Evolutionary conservation across 2,329 filamentous ascomycete genomes (phyloP), one percentile per base, ranked within the genome.

Genomic region (Cladobotryum mycophilum): DNA sequence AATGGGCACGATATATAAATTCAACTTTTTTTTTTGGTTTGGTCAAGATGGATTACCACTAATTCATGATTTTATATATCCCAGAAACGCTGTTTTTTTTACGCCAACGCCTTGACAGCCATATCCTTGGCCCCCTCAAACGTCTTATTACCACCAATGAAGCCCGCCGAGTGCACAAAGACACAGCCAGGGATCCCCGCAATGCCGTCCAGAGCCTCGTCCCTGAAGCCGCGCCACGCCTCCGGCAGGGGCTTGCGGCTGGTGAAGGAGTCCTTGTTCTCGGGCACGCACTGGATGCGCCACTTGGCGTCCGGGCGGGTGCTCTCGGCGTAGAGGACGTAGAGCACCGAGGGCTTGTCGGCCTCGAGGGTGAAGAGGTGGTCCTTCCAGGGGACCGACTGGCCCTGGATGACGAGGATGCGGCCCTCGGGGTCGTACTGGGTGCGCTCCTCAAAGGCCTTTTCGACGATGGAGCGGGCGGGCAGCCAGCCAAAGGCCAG

Each of bases 71-170:
- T 30, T 30, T 30, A 30, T 30, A 30, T 30, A 30, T 11, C 9
- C 6, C 9, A 38, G 12, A 38, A 2, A 7, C 13, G 15, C 36
- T 11, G 13, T 11, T 17, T 17, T 12, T 38, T 41, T 43, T 41
- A 40, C 3, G 71, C 80, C 55, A 89, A 71, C 2, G 87, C 86
- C 76, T 87, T 89, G 67, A 78, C 71, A 4, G 91, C 90, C 89
- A 97, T 95, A 52, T 84, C 82, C 66, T 89, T 79, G 22, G 84
- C 91, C 30, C 93, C 93, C 55, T 95, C 89, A 62, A 88, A 93
- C 0, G 87, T 95, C 76, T 88, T 86, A 71, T 96, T 95, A 2
- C 93, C 93, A 15, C 93, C 93, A 64, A 97, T 97, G 72, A 99
- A 99, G 25, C 93, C 93, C 48, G 86, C 85, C 3, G 91, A 91